These are phyloP conservation scores for Sistotremastrum suecicum DNA, from an alignment of 768 basidiomycete species.

Conservation along the genomic window DNA sequence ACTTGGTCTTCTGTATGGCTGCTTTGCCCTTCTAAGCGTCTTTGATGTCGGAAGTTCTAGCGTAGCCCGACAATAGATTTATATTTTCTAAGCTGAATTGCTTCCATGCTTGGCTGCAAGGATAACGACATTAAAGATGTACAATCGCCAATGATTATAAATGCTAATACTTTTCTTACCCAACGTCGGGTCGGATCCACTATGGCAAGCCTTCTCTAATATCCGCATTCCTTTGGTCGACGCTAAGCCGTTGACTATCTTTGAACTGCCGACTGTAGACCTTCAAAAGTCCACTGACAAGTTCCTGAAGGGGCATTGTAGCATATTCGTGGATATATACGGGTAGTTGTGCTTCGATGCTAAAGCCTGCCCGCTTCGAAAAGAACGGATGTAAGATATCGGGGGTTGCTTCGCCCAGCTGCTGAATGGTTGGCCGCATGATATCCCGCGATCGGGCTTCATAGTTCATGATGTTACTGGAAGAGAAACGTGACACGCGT, in stretches of 20 bases:
- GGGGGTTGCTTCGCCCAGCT: conserved; percentile 79
- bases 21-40: conserved; percentile 85
- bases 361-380: conserved; percentile 75
- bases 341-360: conserved; percentile 70
- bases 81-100: too few species aligned
- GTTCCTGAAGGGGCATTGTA: conserved; percentile 67
- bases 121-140: too few species aligned
- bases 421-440: conserved; percentile 71
- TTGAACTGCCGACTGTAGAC: conserved; percentile 65
- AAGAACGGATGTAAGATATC: conserved; percentile 83
- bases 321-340: conserved; percentile 83
- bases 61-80: too few species aligned
- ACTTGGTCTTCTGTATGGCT: conserved; percentile 84
- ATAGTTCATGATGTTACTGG: conserved; percentile 21
- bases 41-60: conserved; percentile 42
- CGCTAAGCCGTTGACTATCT: background rate
- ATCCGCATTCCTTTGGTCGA: too few species aligned
- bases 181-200: too few species aligned
- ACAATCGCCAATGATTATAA: too few species aligned
- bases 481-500: too few species aligned
- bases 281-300: conserved; percentile 66
- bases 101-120: too few species aligned
- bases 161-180: too few species aligned
- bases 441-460: conserved; percentile 46
- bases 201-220: too few species aligned